A percentile compares a stretch with the other conserved stretches of the same genome.
These are phyloP conservation scores for Phaeomoniella chlamydospora DNA, from an alignment of 2,329 filamentous ascomycete species.

Conservation along the genomic window DNA sequence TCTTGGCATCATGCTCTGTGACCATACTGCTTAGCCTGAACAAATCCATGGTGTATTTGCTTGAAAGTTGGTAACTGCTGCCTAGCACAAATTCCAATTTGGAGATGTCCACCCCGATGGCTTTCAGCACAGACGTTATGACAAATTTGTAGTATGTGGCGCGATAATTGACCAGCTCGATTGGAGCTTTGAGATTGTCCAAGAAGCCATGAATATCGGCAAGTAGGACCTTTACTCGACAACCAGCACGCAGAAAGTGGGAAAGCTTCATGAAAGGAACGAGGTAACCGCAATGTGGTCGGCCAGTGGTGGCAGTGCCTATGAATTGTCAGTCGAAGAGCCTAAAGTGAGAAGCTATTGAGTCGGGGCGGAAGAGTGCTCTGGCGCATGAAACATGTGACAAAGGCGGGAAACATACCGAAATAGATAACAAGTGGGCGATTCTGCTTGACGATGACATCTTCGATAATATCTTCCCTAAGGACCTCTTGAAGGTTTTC, in stretches of 20 bases:
- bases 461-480: conserved; percentile 44
- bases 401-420: conserved; percentile 34
- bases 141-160: conserved; percentile 70
- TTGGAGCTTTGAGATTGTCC: conserved; percentile 54
- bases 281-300: conserved; percentile 81
- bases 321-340: too few species aligned
- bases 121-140: conserved; percentile 60
- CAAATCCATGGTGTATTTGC: conserved; percentile 74
- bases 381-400: too few species aligned
- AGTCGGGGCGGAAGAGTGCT: too few species aligned
- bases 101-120: conserved; percentile 65
- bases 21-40: conserved; percentile 60
- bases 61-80: conserved; percentile 58
- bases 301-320: conserved; percentile 64
- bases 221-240: conserved; percentile 65
- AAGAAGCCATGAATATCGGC: conserved; percentile 45
- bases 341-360: conserved; percentile 1
- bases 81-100: conserved; percentile 75
- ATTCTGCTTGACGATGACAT: conserved; percentile 39
- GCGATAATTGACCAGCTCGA: conserved; percentile 72
- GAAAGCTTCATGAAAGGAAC: conserved; percentile 81
- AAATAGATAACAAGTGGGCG: conserved; percentile 70
- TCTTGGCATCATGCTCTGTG: conserved; percentile 70
- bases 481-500: conserved; percentile 72
- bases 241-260: conserved; percentile 71